Percentiles rank a stretch among this genome's conserved stretches.
phyloP scores from a whole-genome alignment of 1,284 basidiomycete genomes.

The Anthracocystis setariae region DNA sequence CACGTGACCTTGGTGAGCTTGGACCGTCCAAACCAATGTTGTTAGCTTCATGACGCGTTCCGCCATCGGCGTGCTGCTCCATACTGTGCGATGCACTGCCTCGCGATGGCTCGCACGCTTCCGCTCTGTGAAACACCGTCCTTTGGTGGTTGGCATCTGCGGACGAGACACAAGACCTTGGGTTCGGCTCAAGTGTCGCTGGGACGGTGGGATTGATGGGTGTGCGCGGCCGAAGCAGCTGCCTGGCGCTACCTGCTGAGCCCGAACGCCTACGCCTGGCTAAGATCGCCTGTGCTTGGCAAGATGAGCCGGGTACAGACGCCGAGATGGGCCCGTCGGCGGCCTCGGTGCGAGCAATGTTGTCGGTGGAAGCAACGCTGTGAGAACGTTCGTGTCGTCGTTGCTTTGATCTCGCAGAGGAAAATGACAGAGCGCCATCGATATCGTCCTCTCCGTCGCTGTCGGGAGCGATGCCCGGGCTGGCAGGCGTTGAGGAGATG shows the following conservation, averaged over 20 bases:
- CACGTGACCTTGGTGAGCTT: constrained; percentile 16
- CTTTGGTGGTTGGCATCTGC: not conserved
- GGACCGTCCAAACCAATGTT: constrained; percentile 4
- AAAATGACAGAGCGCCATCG: constrained; percentile 32
- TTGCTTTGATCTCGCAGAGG: constrained; percentile 33
- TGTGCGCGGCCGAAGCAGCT: constrained; percentile 29
- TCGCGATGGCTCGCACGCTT: not conserved
- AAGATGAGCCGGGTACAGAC: constrained; percentile 12
- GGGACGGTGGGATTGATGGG: constrained; percentile 13
- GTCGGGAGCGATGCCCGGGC: constrained; percentile 38
- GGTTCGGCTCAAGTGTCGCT: not conserved
- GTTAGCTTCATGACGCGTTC: not conserved
- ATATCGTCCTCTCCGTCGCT: constrained; percentile 39
- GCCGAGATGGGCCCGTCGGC: constrained; percentile 1
- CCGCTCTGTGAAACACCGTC: not conserved
- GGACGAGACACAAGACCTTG: not conserved
- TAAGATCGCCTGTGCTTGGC: constrained; percentile 16
- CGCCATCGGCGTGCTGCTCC: not conserved
- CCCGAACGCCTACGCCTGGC: constrained; percentile 27
- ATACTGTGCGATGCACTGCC: not conserved
- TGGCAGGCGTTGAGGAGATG: constrained; percentile 25
- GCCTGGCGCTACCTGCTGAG: constrained; percentile 31
- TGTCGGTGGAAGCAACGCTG: constrained; percentile 11
- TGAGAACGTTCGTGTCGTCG: constrained; percentile 32
- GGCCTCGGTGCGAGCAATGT: constrained; percentile 1